These are phyloP conservation scores for Capsicum baccatum DNA, from an alignment of 257 asterid species.

Conservation along the genomic window DNA sequence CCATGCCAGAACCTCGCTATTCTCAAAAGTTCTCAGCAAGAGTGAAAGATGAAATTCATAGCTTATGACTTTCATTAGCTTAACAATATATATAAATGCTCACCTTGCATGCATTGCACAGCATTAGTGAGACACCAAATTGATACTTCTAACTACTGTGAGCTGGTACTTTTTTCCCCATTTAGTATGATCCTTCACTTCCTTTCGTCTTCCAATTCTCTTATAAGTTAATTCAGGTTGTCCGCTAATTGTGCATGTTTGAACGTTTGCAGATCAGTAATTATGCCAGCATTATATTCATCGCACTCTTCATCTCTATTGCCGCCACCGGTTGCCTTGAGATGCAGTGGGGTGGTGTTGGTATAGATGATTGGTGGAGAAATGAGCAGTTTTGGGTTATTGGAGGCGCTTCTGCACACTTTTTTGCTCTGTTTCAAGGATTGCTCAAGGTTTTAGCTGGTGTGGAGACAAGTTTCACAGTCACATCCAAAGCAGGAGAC, in stretches of 20 bases:
- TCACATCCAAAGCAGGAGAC: constrained; percentile 87
- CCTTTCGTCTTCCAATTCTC: not conserved
- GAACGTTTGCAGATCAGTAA: constrained; percentile 70
- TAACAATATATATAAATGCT: not conserved
- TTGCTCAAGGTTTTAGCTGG: constrained; percentile 87
- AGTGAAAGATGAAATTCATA: not conserved
- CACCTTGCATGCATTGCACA: not conserved
- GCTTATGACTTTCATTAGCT: not conserved
- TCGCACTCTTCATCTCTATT: constrained; percentile 78
- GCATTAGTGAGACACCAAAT: not conserved
- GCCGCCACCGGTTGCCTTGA: constrained; percentile 86
- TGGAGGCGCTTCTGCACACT: constrained; percentile 84
- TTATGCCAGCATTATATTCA: constrained; percentile 77
- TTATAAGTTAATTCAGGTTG: not conserved
- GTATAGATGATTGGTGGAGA: constrained; percentile 97
- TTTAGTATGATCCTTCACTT: not conserved
- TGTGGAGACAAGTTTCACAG: constrained; percentile 79
- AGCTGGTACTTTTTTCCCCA: not conserved
- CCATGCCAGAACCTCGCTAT: not conserved
- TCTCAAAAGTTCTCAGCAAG: not conserved
- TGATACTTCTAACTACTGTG: not conserved
- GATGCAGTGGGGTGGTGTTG: constrained; percentile 97
- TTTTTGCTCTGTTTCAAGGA: constrained; percentile 88
- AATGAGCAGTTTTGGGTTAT: constrained; percentile 98
- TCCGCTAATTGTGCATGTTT: constrained; percentile 22